Base-by-base conservation (phyloP, 495 filamentous ascomycete genomes). In the Aspergillus affinis region DNA sequence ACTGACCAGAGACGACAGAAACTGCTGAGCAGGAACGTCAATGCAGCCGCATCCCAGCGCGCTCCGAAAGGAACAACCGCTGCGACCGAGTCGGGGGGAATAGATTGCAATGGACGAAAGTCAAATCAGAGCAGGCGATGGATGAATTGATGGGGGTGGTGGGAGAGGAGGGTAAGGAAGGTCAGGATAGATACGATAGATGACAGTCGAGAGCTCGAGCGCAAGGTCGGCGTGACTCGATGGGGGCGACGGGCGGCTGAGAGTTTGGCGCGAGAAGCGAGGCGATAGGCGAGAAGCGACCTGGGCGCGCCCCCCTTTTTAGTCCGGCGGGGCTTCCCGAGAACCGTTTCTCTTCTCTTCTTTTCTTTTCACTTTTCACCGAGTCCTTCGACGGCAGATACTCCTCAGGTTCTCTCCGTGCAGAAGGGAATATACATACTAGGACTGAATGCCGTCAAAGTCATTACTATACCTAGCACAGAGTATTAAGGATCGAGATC, bases 201-300 rank as follows among this genome's bases (percentile, higher is more conserved):
- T 49, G 50, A 41, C 36, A 41, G 57, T 61, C 55, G 61, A 66
- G 65, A 64, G 61, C 64, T 64, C 48, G 48, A 70, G 67, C 55
- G 55, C 64, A 67, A 62, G 62, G 56, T 61, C 60, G 57, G 51
- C 55, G 46, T 55, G 51, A 54, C 32, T 54, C 17, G 52, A 54
- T 54, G 52, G 52, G 52, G 52, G 52, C 66, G 61, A 64, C 60
- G 63, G 64, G 71, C 72, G 69, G 72, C 64, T 70, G 63, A 57
- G 41, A 60, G 63, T 70, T 76, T 64, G 67, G 61, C 75, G 74
- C 74, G 62, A 62, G 66, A 76, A 73, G 73, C 75, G 73, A 77
- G 65, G 41, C 48, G 52, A 57, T 69, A 73, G 69, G 61, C 72
- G 70, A 72, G 67, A 70, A 69, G 67, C 65, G 71, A 67, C 52